Conservation (phyloP, 2,329 filamentous ascomycete genomes). For the Penicillium decumbens region DNA sequence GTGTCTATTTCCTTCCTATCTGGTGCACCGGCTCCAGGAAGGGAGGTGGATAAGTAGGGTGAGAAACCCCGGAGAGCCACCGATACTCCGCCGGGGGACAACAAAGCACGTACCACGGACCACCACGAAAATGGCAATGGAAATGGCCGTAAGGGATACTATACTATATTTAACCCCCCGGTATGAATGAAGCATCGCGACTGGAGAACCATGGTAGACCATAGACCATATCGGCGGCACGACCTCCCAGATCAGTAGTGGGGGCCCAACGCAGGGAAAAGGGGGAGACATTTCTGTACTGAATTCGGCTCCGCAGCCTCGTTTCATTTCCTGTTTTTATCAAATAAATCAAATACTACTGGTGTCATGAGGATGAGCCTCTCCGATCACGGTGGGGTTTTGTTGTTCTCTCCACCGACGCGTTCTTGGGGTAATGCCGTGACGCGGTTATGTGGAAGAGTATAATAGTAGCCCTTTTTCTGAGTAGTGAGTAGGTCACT, state of each 20-base stretch:
- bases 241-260: not conserved
- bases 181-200: conserved; percentile 3
- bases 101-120: not conserved
- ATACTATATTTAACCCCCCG: not conserved
- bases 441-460: too few relatives aligned
- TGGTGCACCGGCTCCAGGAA: not conserved
- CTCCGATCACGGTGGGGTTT: conserved; percentile 19
- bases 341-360: not conserved
- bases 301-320: not conserved
- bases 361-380: conserved; percentile 14
- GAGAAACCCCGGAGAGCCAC: conserved; percentile 2
- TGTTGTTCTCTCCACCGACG: conserved; percentile 24
- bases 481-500: too few relatives aligned
- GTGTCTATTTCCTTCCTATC: conserved; percentile 18
- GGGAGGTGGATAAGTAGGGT: not conserved
- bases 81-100: conserved; percentile 1
- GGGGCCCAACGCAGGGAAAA: conserved; percentile 4
- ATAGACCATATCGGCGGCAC: not conserved
- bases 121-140: not conserved
- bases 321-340: not conserved
- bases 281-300: not conserved
- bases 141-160: not conserved
- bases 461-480: too few relatives aligned
- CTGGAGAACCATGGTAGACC: conserved; percentile 7
- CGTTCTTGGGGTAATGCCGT: conserved; percentile 18